Evolutionary conservation across 768 basidiomycete species (phyloP).

Genomic region (Boletus subcaerulescens): DNA sequence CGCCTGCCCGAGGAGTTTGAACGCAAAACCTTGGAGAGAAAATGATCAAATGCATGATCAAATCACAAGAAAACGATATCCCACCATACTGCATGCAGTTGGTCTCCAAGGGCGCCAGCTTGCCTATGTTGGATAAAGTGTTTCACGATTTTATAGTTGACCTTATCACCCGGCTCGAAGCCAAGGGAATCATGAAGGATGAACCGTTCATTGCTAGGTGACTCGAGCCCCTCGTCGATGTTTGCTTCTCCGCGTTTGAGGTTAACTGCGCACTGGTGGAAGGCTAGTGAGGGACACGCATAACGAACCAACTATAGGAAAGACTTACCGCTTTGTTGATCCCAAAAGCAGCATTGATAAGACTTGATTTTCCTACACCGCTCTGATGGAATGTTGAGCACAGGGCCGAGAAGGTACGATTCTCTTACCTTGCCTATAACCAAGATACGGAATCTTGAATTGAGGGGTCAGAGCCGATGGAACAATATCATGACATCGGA

Average conservation of each 20-base stretch:
- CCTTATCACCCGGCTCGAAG: neutral
- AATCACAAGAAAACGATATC: neutral
- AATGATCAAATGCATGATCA: neutral
- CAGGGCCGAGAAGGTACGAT: neutral
- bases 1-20: neutral
- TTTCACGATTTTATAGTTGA: neutral
- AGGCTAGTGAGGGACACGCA: neutral
- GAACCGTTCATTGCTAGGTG: neutral
- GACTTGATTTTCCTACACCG: neutral
- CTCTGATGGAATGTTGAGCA: neutral
- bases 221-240: neutral
- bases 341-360: neutral
- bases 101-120: neutral
- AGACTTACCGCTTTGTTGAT: neutral
- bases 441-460: slow-evolving; percentile 1
- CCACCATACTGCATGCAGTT: slow-evolving; percentile 1
- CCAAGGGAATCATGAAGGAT: slow-evolving; percentile 1
- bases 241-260: neutral
- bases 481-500: fast-evolving
- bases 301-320: neutral
- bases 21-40: neutral
- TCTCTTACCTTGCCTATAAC: neutral
- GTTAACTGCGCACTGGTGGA: neutral
- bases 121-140: neutral
- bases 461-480: neutral